These are phyloP conservation scores for Diaporthe citrichinensis DNA, from an alignment of 2,329 filamentous ascomycete genomes.

Conservation along the genomic window DNA sequence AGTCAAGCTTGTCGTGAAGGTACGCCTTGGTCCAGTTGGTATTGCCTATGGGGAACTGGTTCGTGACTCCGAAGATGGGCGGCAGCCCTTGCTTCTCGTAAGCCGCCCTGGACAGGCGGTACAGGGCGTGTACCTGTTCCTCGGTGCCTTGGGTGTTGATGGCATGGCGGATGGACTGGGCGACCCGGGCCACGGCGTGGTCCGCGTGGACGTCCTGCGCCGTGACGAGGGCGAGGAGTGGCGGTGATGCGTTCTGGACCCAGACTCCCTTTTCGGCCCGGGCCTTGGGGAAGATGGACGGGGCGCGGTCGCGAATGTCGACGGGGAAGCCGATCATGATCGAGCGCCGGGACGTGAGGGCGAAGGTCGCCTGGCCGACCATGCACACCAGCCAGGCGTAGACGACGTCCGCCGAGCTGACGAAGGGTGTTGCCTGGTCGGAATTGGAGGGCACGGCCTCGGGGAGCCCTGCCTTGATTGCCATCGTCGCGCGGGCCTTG, in stretches of 20 bases:
- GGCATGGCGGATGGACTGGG: constrained; percentile 47
- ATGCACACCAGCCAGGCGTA: constrained; percentile 14
- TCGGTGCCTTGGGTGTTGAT: constrained; percentile 51
- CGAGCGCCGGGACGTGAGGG: neutral
- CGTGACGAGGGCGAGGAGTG: neutral
- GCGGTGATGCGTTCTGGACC: constrained; percentile 12
- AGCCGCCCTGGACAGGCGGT: constrained; percentile 46
- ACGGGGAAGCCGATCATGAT: constrained; percentile 23
- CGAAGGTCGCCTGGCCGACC: neutral
- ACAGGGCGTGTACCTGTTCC: constrained; percentile 54
- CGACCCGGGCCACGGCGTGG: constrained; percentile 42
- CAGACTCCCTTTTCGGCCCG: neutral
- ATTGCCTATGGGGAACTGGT: constrained; percentile 49
- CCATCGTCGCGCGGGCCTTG: constrained; percentile 14
- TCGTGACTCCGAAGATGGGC: constrained; percentile 49
- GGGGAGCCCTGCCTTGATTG: neutral
- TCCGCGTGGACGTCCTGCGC: constrained; percentile 18
- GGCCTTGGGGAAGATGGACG: constrained; percentile 1
- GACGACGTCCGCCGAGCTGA: constrained; percentile 23
- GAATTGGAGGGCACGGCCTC: neutral
- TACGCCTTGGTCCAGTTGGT: constrained; percentile 52
- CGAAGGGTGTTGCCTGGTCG: neutral
- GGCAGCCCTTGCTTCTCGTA: constrained; percentile 42
- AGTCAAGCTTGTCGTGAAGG: constrained; percentile 47
- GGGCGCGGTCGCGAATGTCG: constrained; percentile 18